Evolutionary conservation across 306 rosid genomes (phyloP), one percentile per base, ranked within the genome.

Genomic region (Herpetospermum pedunculosum): DNA sequence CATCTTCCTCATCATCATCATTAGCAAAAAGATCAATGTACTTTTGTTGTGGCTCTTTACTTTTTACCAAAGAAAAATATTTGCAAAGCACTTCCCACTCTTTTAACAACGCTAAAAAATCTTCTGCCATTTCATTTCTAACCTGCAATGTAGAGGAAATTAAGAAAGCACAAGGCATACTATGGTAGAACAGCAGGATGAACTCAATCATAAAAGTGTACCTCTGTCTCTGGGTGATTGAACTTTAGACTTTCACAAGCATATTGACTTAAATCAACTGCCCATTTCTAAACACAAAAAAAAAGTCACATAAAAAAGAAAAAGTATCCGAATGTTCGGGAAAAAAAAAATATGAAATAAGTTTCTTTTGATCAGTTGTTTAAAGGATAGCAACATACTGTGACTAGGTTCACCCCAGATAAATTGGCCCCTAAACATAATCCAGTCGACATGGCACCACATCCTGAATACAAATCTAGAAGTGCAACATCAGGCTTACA

Each of bases 381-480:
- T 28, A 23, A 23, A 6, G 43, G 7, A 54, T 14, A 28, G 32
- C 2, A 63, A 74, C 92, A 75, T 81, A 92, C 98, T 0, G 98
- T 90, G 19, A 87, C 92, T 72, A 90, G 86, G 46, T 92, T 88
- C 52, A 91, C 49, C 15, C 88, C 80, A 8, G 88, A 80, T 55
- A 85, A 73, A 3, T 60, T 65, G 46, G 89, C 97, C 16, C 98
- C 98, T 25, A 85, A 84, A 70, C 97, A 88, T 23, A 92, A 79
- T 18, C 98, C 98, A 16, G 96, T 92, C 14, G 97, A 92, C 98
- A 92, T 92, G 1, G 92, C 98, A 11, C 98, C 98, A 60, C 98
- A 92, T 47, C 97, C 98, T 25, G 89, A 84, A 60, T 92, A 92
- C 49, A 92, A 81, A 62, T 92, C 98, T 0, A 92, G 78, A 8